Base-by-base conservation (phyloP, 2,329 filamentous ascomycete genomes). In the Pestalotiopsis sp. region DNA sequence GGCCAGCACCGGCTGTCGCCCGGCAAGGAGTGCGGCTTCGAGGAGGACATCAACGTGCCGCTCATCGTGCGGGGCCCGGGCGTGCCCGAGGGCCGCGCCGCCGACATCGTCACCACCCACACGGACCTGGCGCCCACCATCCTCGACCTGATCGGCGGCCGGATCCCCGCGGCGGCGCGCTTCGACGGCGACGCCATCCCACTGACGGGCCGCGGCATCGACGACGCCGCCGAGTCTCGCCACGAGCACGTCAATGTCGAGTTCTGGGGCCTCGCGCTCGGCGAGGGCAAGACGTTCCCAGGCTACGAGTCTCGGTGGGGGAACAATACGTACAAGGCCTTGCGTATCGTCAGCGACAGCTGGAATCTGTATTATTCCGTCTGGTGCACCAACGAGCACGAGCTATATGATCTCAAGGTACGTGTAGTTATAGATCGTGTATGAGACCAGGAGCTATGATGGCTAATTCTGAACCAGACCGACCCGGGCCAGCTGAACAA, bases 381-480 rank as follows among this genome's bases (percentile, higher is more conserved):
- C 0, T 93, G 90, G 90, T 93, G 91, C 74, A 91, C 80, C 14
- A 88, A 88, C 61, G 90, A 92, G 74, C 86, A 88, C 66, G 90
- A 92, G 75, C 82, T 91, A 2, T 93, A 92, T 74, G 84, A 92
- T 69, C 73, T 91, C 49, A 85, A 82, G 73, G 88, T 87, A 76
- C 68, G 80, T 17, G 14, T 17, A 20, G n/a, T 5, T 1, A 11
- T 20, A 31, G 38, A 41, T 6, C 31, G 12, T 31, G 11, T 4
- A 13, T 36, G 7, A 6, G 31, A 36, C 6, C 9, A 36, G 7
- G 7, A 36, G 6, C 9, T 7, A 36, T 36, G 31, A 36, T 36
- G 31, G 31, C 31, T 14, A 64, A 56, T n/a, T 57, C 38, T 27
- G 25, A 17, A 45, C 6, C 52, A 88, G 84, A 80, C 80, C 38